phyloP scores from a whole-genome alignment of 306 rosid genomes.

The Spatholobus suberectus region DNA sequence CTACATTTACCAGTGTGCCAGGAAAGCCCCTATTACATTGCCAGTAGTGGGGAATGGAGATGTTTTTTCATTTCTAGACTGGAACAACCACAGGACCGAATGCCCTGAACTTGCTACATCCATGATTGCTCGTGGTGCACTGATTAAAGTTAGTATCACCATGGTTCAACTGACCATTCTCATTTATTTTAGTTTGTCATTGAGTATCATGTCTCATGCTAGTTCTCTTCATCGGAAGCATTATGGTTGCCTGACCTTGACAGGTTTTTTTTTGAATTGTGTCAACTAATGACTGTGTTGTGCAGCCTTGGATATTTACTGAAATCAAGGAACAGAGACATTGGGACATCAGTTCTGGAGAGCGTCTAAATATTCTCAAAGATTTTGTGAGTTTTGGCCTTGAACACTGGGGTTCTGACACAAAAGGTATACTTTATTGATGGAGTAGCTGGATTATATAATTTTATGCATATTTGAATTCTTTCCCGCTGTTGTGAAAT shows the following conservation, averaged over 20 bases:
- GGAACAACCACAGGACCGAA: conserved; percentile 75
- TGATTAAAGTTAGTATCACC: conserved; percentile 69
- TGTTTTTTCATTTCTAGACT: conserved; percentile 75
- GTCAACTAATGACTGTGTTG: conserved; percentile 36
- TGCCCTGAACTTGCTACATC: conserved; percentile 82
- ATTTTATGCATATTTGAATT: background rate
- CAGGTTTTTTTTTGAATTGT: background rate
- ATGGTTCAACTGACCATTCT: conserved; percentile 24
- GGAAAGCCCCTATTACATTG: conserved; percentile 67
- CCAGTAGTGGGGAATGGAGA: conserved; percentile 92
- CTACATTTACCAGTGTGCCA: conserved; percentile 73
- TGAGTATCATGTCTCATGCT: conserved; percentile 20
- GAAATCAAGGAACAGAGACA: conserved; percentile 96
- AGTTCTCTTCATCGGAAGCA: background rate
- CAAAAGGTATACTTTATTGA: conserved; percentile 65
- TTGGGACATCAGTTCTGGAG: conserved; percentile 96
- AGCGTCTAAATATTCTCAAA: conserved; percentile 77
- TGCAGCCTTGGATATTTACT: conserved; percentile 94
- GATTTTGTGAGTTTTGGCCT: conserved; percentile 87
- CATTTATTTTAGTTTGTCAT: conserved; percentile 23
- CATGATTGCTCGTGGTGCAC: conserved; percentile 94
- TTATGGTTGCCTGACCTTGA: background rate
- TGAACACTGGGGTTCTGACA: conserved; percentile 95
- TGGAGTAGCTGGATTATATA: background rate
- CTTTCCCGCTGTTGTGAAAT: background rate